Evolutionary conservation across 257 asterid genomes (phyloP).

Genomic region (Vinca minor): DNA sequence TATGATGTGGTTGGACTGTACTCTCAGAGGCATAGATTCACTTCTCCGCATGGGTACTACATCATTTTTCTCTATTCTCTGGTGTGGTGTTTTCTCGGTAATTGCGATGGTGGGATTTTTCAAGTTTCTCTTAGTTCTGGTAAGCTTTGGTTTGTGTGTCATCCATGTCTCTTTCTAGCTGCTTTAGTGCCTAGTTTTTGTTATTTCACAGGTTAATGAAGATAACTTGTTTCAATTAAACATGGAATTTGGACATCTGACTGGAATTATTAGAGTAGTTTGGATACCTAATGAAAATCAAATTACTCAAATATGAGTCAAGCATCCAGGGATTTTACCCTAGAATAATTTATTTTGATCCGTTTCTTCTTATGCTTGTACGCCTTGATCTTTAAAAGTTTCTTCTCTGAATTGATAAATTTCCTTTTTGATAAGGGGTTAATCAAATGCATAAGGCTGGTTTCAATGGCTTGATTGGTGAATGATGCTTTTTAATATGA

Average conservation of each 20-base stretch:
- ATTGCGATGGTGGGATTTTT: slow-evolving; percentile 50
- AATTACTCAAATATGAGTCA: neutral
- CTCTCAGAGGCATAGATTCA: slow-evolving; percentile 82
- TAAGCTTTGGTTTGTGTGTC: slow-evolving; percentile 27
- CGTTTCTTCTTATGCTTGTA: slow-evolving; percentile 1
- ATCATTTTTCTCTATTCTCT: slow-evolving; percentile 67
- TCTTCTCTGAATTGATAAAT: neutral
- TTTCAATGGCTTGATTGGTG: neutral
- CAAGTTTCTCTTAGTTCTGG: slow-evolving; percentile 70
- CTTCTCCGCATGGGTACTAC: slow-evolving; percentile 84
- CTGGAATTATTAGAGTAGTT: neutral
- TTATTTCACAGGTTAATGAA: neutral
- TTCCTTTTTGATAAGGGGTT: neutral
- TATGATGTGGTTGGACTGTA: slow-evolving; percentile 85
- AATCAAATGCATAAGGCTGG: neutral
- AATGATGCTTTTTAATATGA: neutral
- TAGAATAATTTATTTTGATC: too few relatives aligned
- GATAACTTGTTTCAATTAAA: neutral
- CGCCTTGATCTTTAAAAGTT: neutral
- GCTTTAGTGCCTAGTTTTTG: neutral
- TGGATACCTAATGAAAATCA: neutral
- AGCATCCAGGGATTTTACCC: neutral
- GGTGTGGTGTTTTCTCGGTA: slow-evolving; percentile 73
- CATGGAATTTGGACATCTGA: neutral
- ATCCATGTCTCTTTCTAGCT: neutral